Evolutionary conservation across 2,329 filamentous ascomycete species (phyloP), one percentile per base, ranked within the genome.

Genomic region (Aspergillus sp.): DNA sequence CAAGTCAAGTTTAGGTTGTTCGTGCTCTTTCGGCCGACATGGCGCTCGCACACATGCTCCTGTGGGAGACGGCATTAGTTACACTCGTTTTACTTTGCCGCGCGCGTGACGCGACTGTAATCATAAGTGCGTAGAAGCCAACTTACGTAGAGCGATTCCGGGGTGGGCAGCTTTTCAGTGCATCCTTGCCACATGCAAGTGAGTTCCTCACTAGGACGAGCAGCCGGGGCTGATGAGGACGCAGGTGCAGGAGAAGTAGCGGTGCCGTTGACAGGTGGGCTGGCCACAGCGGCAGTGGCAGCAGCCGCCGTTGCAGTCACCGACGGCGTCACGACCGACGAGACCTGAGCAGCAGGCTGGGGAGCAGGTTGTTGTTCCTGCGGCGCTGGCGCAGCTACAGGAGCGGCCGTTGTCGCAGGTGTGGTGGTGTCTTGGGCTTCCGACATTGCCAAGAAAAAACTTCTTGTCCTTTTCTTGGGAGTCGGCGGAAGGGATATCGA

Each of bases 1-100:
- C 95, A 99, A 58, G 93, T 97, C 76, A 99, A 81, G 79, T 95
- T 98, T 74, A 99, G 84, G 81, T 99, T 99, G 83, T 98, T 98
- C 75, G 95, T 99, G 82, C 92, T 96, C 84, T 99, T 99, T 80
- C 95, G 92, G 68, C 95, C 95, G 76, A 99, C 93, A 84, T 99
- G 95, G 74, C 93, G 92, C 78, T 98, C 95, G 80, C 95, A 98
- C 69, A 99, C 93, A 79, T 99, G 95, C 73, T 98, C 94, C 93
- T 98, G 55, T 4, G 11, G 13, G 43, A 50, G 46, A 19, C 31
- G 41, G 45, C 43, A 43, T 59, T 59, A 59, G 51, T 31, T 23
- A 28, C 38, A 34, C 25, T 58, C 11, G n/a, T 25, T 25, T 50
- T 17, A 17, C 9, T 50, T 34, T 57, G 50, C 43, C 45, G 22